These are phyloP conservation scores for Leucocoprinus sp. DNA, from an alignment of 768 basidiomycete species.

Conservation along the genomic window DNA sequence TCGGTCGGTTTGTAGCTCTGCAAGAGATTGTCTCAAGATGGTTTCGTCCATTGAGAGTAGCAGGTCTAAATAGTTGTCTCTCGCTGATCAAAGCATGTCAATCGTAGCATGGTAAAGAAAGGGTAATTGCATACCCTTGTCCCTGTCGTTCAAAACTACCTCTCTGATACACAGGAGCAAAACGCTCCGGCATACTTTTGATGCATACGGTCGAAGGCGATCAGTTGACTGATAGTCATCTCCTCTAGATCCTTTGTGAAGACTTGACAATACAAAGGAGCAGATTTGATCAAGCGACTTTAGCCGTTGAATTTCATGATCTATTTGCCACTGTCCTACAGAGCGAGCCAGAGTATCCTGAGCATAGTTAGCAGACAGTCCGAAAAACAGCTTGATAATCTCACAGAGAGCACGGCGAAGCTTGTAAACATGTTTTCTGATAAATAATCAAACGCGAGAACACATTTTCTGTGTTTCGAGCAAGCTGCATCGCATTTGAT, in stretches of 20 bases:
- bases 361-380: not conserved
- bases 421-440: not conserved
- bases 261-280: not conserved
- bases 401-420: slow-evolving; percentile 5
- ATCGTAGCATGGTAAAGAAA: not conserved
- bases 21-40: not conserved
- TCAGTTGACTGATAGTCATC: not conserved
- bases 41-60: slow-evolving; percentile 1
- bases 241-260: not conserved
- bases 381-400: not conserved
- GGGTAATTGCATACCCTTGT: not conserved
- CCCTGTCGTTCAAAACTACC: not conserved
- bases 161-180: not conserved
- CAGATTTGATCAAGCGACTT: not conserved
- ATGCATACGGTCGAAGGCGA: not conserved
- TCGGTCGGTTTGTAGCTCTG: slow-evolving; percentile 3
- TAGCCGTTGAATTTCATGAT: not conserved
- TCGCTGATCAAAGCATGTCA: not conserved
- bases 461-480: not conserved
- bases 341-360: not conserved
- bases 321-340: not conserved
- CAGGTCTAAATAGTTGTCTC: not conserved
- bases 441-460: not conserved
- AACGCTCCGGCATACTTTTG: not conserved
- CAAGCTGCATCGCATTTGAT: not conserved